Evolutionary conservation across 441 rosid genomes (phyloP), one percentile per base, ranked within the genome.

Genomic region (Populus hybrid): DNA sequence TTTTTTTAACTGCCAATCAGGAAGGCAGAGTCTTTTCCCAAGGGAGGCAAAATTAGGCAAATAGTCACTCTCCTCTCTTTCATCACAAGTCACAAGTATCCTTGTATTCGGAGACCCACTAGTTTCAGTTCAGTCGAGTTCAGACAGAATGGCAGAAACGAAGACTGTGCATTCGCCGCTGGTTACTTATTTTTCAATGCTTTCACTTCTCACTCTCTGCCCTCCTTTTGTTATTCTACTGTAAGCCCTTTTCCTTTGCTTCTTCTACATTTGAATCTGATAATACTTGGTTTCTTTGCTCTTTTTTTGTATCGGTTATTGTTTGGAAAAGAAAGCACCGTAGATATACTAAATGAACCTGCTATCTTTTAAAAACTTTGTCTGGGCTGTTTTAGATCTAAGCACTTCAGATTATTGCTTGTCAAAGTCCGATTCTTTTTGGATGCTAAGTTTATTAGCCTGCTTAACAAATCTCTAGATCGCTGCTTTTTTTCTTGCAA

Each of bases 161-260:
- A 89, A 86, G 79, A 93, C 91, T 7, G 98, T 89, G 18, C 98
- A 94, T 87, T 94, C 98, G 33, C 86, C 98, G 10, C 56, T 84
- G 66, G 76, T 96, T 1, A 96, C 98, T 45, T 96, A 92, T 80
- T 82, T 80, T 70, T 96, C 99, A 12, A 89, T 93, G 98, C 76
- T 96, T 33, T 88, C 96, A 1, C 96, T 96, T 53, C 91, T 96
- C 76, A 70, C 89, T 42, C 81, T 93, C 33, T 94, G 98, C 78
- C 99, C 99, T 76, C 98, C 98, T 16, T 90, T 92, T 77, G 99
- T 96, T 72, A 90, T 94, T 81, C 81, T 96, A 74, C 90, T 96
- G 99, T 96, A 86, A 88, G 89, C 14, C 9, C 76, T 26, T 53
- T 11, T 14, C 23, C 26, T 45, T 29, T 14, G 24, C 5, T 2